Percentiles rank a stretch among this genome's conserved stretches.
phyloP scores from a whole-genome alignment of 495 filamentous ascomycete genomes.

The Astrothelium macrocarpum region DNA sequence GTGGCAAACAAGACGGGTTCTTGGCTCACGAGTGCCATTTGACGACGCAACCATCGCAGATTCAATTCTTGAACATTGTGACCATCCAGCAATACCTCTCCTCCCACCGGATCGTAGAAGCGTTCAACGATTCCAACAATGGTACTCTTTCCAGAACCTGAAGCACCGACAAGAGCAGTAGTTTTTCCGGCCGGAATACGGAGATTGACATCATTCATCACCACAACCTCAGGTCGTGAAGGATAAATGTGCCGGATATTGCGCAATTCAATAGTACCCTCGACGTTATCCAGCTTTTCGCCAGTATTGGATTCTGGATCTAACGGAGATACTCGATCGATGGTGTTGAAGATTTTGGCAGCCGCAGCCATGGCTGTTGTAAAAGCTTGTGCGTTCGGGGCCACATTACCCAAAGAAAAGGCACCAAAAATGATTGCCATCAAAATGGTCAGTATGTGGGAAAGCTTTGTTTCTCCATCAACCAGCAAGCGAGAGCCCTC shows the following conservation, averaged over 20 bases:
- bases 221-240: constrained; percentile 75
- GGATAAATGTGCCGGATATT: constrained; percentile 89
- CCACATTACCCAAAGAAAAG: constrained; percentile 81
- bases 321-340: constrained; percentile 80
- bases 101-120: constrained; percentile 82
- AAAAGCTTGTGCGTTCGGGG: constrained; percentile 77
- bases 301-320: constrained; percentile 69
- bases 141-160: constrained; percentile 84
- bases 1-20: constrained; percentile 80
- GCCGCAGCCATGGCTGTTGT: constrained; percentile 73
- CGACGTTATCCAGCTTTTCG: constrained; percentile 55
- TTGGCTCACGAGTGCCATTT: constrained; percentile 80
- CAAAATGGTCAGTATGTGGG: constrained; percentile 64
- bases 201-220: constrained; percentile 75
- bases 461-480: constrained; percentile 46
- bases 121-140: constrained; percentile 86
- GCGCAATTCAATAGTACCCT: constrained; percentile 73
- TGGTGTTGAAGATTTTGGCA: constrained; percentile 82
- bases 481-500: constrained; percentile 77
- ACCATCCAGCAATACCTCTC: constrained; percentile 71
- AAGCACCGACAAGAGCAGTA: constrained; percentile 77
- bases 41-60: constrained; percentile 81
- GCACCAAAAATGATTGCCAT: constrained; percentile 87
- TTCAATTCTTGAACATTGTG: constrained; percentile 75
- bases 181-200: constrained; percentile 75